Evolutionary conservation across 768 basidiomycete species (phyloP), one percentile per base, ranked within the genome.

Genomic region (Lentinula sp.): DNA sequence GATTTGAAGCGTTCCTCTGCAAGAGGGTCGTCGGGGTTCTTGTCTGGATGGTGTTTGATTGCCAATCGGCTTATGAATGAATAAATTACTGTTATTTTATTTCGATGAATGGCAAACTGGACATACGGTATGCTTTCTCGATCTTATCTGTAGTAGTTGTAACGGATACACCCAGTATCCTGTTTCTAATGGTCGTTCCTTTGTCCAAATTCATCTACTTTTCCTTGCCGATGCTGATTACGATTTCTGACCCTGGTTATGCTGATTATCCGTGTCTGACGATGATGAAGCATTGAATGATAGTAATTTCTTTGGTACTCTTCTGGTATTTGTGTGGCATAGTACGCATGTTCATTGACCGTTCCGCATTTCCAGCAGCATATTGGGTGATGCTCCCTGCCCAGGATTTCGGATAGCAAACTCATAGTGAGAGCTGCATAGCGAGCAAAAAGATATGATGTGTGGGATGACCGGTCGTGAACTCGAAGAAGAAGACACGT

Each of bases 41-140:
- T 95, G 81, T 95, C 93, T 0, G 93, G 93, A 70, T 94, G 93
- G 67, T 88, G 86, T 72, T 93, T 93, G 74, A 96, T 94, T 2
- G 93, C 93, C 55, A 93, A 79, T 5, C 88, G 84, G 48, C 90
- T 88, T 91, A 59, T 23, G 57, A 7, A 49, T 46, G 39, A 37
- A 49, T 15, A 57, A 48, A 42, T 35, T 18, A 43, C 13, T 52
- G 31, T 8, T 45, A 10, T 48, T 40, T 54, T 18, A 59, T 8
- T 23, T 28, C 23, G 46, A 49, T 39, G 48, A 40, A 63, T 40
- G 58, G 43, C 46, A 28, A 9, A 35, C 37, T 0, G 39, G 28
- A 21, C 34, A 45, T 68, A 88, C 94, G 85, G 74, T 96, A 95
- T 2, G 94, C 89, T 70, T 90, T 94, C 80, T 95, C 95, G 70